A percentile compares a stretch with the other conserved stretches of the same genome.
Evolutionary conservation across 2,329 filamentous ascomycete genomes (phyloP).

Genomic region (Moelleriella libera): DNA sequence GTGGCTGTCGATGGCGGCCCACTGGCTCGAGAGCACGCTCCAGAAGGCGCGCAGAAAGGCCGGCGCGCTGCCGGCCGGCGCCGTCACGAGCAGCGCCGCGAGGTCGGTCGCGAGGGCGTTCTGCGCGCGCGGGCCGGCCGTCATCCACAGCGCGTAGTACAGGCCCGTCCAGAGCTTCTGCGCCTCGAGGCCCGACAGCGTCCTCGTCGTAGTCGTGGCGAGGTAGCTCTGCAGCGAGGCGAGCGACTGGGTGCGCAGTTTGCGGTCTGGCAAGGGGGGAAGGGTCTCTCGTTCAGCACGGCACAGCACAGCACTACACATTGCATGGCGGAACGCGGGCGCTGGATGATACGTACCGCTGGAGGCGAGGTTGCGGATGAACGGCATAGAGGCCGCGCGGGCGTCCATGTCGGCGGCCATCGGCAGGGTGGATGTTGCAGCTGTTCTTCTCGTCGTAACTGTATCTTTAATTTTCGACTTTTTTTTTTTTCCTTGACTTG

Average conservation of each 20-base stretch:
- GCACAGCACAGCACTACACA: too few relatives aligned
- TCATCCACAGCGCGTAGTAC: constrained; percentile 91
- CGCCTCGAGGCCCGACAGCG: constrained; percentile 52
- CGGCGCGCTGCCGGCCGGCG: constrained; percentile 31
- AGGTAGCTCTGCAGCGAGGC: constrained; percentile 67
- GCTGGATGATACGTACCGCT: constrained; percentile 44
- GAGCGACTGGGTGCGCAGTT: constrained; percentile 64
- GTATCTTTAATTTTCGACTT: too few relatives aligned
- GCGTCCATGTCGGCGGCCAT: background rate
- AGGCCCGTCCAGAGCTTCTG: constrained; percentile 91
- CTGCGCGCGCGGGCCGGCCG: constrained; percentile 76
- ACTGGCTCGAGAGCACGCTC: constrained; percentile 55
- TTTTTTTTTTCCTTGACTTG: too few relatives aligned
- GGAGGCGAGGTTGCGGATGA: constrained; percentile 71
- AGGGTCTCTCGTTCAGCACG: too few relatives aligned
- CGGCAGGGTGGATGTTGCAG: background rate
- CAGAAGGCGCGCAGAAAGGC: constrained; percentile 53
- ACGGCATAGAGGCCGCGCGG: constrained; percentile 44
- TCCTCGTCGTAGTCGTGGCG: constrained; percentile 31
- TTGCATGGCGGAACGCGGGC: too few relatives aligned
- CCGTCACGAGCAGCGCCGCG: constrained; percentile 46
- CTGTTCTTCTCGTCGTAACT: background rate
- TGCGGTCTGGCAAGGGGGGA: constrained; percentile 44
- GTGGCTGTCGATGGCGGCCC: constrained; percentile 60
- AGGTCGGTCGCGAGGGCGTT: constrained; percentile 71